Evolutionary conservation across 208 protist genomes (phyloP), one percentile per base, ranked within the genome.

Genomic region (Leishmania guyanensis): DNA sequence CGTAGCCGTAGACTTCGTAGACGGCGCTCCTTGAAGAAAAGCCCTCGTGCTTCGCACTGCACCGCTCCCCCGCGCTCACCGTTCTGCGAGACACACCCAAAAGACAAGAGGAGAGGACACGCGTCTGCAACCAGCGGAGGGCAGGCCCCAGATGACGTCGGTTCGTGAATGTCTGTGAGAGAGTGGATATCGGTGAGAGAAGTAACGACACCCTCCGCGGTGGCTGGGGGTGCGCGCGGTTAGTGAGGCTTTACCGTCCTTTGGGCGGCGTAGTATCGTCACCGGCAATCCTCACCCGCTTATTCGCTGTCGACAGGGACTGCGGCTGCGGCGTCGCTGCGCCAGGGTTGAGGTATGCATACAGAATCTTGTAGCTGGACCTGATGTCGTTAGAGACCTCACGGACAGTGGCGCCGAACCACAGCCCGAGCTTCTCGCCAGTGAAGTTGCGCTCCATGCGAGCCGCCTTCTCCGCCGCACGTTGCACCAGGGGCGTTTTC

Each of bases 381-480:
- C 43, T 71, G 46, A 92, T 60, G 82, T 96, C 93, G 14, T 84
- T 79, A 20, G 79, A 87, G 1, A 94, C 81, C 79, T 95, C 93
- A 36, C 80, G 78, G 33, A 85, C 88, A 4, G 88, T 84, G 10
- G 89, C 92, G 64, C 87, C 84, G 39, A 82, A 62, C 91, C 91
- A 97, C 16, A 95, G 50, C 5, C 85, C 87, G 14, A 88, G 69
- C 76, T 90, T 89, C 69, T 93, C 86, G 22, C 82, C 65, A 16
- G 78, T 78, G 36, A 86, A 80, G 50, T 86, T 48, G 64, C 66
- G 80, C 62, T 94, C 84, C 60, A 87, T 51, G 6, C 86, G 87
- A 5, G 86, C 91, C 2, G 90, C 90, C 58, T 88, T 89, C 68
- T 85, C 68, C 4, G 93, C 93, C 4, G 85, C 82, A 33, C 83